Base-by-base conservation (phyloP, 2,329 filamentous ascomycete species). In the Colletotrichum sp. region DNA sequence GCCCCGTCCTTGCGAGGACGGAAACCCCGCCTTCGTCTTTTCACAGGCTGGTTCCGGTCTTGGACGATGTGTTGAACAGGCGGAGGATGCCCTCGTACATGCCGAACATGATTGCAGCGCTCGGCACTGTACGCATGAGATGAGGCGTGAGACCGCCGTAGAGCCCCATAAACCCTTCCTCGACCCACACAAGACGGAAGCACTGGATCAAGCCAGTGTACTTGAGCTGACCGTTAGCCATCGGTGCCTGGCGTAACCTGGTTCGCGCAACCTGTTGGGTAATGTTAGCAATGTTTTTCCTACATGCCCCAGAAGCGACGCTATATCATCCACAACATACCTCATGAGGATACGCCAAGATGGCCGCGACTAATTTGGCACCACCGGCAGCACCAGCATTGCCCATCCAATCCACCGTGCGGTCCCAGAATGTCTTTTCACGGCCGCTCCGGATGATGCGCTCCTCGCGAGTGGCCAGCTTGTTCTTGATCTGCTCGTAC, bases 71-170 rank as follows among this genome's bases (percentile, higher is more conserved):
- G 74, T 87, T 80, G 75, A 89, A 87, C 8, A 90, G 79, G 8
- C 87, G 86, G 34, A 92, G 84, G 58, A 92, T 91, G 71, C 87
- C 89, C 81, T 92, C 90, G 81, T 92, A 98, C 88, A 97, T 97
- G 85, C 95, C 96, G 84, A 98, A 98, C 94, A 98, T 98, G 84
- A 99, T 98, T 79, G 95, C 96, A 9, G 96, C 96, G 79, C 94
- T 97, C 2, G 96, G 96, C 8, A 98, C 96, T 8, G 96, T 96
- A 77, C 96, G 91, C 85, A 98, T 91, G 81, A 99, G 92, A 83
- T 99, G 96, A 63, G 96, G 96, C 16, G 96, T 98, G 81, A 99
- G 88, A 21, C 96, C 96, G 72, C 96, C 96, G 82, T 98, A 99
- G 77, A 99, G 88, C 36, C 94, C 94, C 63, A 93, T 91, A 84